Conservation (phyloP, 768 basidiomycete genomes). For the Inosperma sp. region DNA sequence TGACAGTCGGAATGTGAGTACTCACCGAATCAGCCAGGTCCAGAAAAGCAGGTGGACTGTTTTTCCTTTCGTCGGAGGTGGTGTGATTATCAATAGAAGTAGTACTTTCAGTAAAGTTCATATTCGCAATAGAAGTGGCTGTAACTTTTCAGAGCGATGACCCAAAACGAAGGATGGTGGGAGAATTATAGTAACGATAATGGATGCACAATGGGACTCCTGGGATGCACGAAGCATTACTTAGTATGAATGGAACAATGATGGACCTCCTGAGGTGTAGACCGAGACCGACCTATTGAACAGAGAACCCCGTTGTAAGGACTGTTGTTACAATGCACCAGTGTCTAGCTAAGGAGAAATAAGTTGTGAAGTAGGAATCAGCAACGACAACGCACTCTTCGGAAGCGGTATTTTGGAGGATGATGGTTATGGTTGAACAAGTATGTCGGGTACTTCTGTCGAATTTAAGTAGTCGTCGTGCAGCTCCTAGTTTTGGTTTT, state of each 20-base stretch:
- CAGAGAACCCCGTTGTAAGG: constrained; percentile 70
- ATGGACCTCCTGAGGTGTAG: background rate
- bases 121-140: constrained; percentile 46
- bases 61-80: constrained; percentile 67
- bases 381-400: constrained; percentile 41
- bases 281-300: constrained; percentile 48
- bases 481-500: constrained; percentile 34
- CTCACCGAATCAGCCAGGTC: constrained; percentile 91
- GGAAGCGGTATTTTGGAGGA: constrained; percentile 36
- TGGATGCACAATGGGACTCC: constrained; percentile 67
- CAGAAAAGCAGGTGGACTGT: constrained; percentile 87
- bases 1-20: constrained; percentile 23
- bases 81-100: constrained; percentile 71
- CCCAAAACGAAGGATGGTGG: constrained; percentile 28
- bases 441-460: constrained; percentile 23
- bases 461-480: constrained; percentile 44
- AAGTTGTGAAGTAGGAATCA: constrained; percentile 14
- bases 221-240: constrained; percentile 24
- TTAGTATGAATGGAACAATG: background rate
- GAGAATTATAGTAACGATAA: constrained; percentile 49
- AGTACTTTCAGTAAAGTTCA: constrained; percentile 71
- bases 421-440: constrained; percentile 29
- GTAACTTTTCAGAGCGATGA: constrained; percentile 50
- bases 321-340: constrained; percentile 78
- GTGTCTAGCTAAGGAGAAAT: constrained; percentile 32